A percentile compares a stretch with the other conserved stretches of the same genome.
These are phyloP conservation scores for Populus hybrid DNA, from an alignment of 441 rosid species.

Conservation along the genomic window DNA sequence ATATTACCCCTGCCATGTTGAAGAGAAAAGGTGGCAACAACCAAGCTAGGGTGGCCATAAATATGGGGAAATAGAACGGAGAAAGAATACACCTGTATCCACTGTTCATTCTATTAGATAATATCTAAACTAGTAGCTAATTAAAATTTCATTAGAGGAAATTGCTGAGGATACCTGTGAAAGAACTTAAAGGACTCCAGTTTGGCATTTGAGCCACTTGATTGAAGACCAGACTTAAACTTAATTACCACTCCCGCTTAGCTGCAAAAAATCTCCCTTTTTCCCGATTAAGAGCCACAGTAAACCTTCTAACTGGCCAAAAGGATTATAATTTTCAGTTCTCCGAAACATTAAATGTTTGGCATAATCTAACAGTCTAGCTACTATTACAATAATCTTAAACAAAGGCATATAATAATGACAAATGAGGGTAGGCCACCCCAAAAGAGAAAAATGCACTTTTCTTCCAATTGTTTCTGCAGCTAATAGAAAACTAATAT, in stretches of 20 bases:
- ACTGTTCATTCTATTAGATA: background rate
- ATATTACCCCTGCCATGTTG: background rate
- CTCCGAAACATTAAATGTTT: no score
- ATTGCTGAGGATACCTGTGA: background rate
- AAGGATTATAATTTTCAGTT: no score
- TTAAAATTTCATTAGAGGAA: background rate
- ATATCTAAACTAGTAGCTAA: no score
- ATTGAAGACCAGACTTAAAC: background rate
- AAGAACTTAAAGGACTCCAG: background rate
- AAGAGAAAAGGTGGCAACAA: background rate
- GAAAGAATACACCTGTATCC: background rate
- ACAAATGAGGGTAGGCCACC: no score
- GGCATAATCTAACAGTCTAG: no score
- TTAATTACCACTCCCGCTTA: background rate
- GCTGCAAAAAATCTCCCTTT: background rate
- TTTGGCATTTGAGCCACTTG: background rate
- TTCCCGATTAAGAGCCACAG: no score
- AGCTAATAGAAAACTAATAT: background rate
- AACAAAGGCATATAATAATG: no score
- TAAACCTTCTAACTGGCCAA: no score
- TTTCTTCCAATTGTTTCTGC: background rate
- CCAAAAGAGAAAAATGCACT: no score
- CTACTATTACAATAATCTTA: no score
- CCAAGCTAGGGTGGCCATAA: background rate
- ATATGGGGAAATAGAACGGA: background rate